Evolutionary conservation across 805 yeast genomes (phyloP), one percentile per base, ranked within the genome.

Genomic region (Tetrapisispora arboricola): DNA sequence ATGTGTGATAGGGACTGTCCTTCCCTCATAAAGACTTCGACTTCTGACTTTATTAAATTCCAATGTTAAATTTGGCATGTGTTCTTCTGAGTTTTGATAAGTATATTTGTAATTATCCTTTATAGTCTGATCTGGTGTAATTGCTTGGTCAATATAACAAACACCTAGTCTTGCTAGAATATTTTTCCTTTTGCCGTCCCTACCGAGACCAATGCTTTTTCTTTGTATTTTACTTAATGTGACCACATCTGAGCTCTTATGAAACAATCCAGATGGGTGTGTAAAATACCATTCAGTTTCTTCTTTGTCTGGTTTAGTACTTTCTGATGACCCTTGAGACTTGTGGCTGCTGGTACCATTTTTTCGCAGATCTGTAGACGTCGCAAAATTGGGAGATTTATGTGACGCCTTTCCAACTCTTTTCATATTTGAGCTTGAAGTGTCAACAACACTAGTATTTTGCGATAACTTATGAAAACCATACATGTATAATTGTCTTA

Each of bases 401-500:
- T 32, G 36, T 21, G 26, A 32, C 27, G 26, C 17, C 21, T 32
- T 32, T 13, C 36, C 27, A n/a, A 21, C 5, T 21, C 26, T 19
- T 15, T 22, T 20, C 6, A 22, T 13, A 4, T 5, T 13, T 20
- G 27, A 20, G 9, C 15, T n/a, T 3, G 15, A 9, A 11, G 26
- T 31, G 10, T 36, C 35, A 18, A 33, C 33, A 26, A 22, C 35
- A 18, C 24, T 34, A 16, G 39, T 13, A 24, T 26, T 27, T 28
- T 45, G 49, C 7, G 55, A 50, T 7, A 83, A 82, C 57, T 83
- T 82, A 57, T 81, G 88, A 56, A 83, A 83, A 0, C 90, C 90
- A 53, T 83, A 83, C 84, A 82, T 80, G 60, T 83, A 84, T 40
- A 83, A 62, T 53, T 83, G 92, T 28, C 92, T 72, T 3, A 83